Evolutionary conservation across 345 rosid species (phyloP).

Genomic region (Corymbia maculata): DNA sequence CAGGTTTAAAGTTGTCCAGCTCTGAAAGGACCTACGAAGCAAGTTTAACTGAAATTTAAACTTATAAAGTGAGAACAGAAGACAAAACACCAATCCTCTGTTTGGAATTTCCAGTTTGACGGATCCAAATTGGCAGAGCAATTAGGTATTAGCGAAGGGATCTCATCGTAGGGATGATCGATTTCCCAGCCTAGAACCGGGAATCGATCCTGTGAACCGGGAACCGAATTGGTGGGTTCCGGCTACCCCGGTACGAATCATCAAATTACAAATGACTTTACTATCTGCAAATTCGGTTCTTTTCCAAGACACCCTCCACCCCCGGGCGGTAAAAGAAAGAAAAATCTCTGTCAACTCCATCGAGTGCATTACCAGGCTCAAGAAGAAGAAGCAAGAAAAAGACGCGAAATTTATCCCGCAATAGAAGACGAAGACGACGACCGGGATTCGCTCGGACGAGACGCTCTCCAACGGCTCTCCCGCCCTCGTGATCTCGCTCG

Average conservation of each 20-base stretch:
- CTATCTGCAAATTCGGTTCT: background rate
- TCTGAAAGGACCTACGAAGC: background rate
- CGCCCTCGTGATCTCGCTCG: conserved; percentile 21
- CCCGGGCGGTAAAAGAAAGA: background rate
- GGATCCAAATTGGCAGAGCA: background rate
- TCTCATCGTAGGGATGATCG: background rate
- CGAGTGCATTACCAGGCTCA: background rate
- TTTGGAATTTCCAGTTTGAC: background rate
- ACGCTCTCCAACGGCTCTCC: conserved; percentile 54
- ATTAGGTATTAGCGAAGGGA: background rate
- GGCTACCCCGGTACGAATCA: background rate
- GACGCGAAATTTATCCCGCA: conserved; percentile 3
- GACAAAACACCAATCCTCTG: background rate
- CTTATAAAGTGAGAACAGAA: background rate
- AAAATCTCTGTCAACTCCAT: background rate
- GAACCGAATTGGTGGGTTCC: background rate
- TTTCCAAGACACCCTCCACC: background rate
- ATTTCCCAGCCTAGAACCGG: background rate
- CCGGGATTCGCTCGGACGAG: conserved; percentile 50
- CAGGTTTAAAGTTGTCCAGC: background rate
- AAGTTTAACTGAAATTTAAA: background rate
- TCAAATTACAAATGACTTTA: background rate
- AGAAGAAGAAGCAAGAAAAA: background rate
- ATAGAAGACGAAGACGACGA: conserved; percentile 39
- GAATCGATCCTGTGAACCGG: background rate